Evolutionary conservation across 371 early-diverging fungal genomes (phyloP).

Genomic region (Saksenaea vasiformis): DNA sequence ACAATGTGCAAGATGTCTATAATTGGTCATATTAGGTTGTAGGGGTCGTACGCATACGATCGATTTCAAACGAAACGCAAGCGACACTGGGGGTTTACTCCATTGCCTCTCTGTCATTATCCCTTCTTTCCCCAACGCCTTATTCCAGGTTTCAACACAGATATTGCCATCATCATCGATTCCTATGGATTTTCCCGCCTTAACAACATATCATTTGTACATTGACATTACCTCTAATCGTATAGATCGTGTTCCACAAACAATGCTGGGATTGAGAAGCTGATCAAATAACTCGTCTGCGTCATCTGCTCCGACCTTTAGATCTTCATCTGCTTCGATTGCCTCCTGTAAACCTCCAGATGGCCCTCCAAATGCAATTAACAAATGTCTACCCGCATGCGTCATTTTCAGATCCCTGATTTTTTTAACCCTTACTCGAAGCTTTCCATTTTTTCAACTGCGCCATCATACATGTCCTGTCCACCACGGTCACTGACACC

Average conservation of each 20-base stretch:
- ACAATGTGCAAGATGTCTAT: conserved; percentile 6
- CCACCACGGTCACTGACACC: conserved; percentile 69
- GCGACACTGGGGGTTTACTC: background rate
- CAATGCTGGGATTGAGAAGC: conserved; percentile 63
- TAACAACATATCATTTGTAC: background rate
- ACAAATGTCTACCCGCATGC: conserved; percentile 46
- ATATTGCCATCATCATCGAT: conserved; percentile 36
- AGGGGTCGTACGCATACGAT: background rate
- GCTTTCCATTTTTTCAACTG: conserved; percentile 16
- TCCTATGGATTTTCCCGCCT: conserved; percentile 27
- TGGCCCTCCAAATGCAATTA: conserved; percentile 74
- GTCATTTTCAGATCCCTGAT: background rate
- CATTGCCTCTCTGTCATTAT: background rate
- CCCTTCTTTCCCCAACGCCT: conserved; percentile 21
- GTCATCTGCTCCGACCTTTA: conserved; percentile 64
- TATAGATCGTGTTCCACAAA: conserved; percentile 67
- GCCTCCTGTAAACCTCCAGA: conserved; percentile 68
- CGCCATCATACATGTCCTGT: conserved; percentile 40
- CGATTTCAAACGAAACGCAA: conserved; percentile 9
- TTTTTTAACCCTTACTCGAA: conserved; percentile 1
- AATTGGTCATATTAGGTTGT: conserved; percentile 12
- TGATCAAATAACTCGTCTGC: conserved; percentile 64
- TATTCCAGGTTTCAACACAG: conserved; percentile 30
- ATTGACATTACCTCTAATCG: conserved; percentile 60
- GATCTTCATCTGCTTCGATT: conserved; percentile 70